These are phyloP conservation scores for Ceratocystiopsis minuta DNA, from an alignment of 2,329 filamentous ascomycete species.

Conservation along the genomic window DNA sequence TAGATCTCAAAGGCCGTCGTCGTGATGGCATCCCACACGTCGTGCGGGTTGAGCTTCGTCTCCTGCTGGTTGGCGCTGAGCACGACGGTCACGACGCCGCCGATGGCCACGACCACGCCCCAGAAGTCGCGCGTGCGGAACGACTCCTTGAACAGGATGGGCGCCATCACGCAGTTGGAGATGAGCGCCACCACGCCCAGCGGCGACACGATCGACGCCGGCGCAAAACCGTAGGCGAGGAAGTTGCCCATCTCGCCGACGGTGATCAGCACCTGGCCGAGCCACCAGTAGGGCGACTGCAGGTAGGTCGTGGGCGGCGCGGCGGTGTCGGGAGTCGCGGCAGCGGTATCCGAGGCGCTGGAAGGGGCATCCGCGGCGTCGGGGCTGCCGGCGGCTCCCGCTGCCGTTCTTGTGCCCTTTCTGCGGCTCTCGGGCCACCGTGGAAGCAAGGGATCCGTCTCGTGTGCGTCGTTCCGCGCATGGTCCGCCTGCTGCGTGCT, in stretches of 20 bases:
- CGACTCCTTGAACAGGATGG: conserved; percentile 77
- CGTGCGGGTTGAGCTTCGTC: conserved; percentile 74
- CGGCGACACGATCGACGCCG: conserved; percentile 91
- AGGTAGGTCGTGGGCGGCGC: conserved; percentile 46
- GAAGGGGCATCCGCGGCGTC: too few relatives aligned
- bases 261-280: conserved; percentile 80
- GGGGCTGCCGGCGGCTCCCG: too few relatives aligned
- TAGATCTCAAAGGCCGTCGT: conserved; percentile 85
- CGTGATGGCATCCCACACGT: conserved; percentile 79
- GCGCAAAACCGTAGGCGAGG: conserved; percentile 90
- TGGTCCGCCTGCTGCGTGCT: too few relatives aligned
- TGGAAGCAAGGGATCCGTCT: conserved; percentile 31
- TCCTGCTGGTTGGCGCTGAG: conserved; percentile 79
- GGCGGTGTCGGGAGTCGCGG: too few relatives aligned
- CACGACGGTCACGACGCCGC: conserved; percentile 80
- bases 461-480: conserved; percentile 19
- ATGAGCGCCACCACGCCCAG: conserved; percentile 92
- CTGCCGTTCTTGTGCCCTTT: too few relatives aligned
- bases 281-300: conserved; percentile 89
- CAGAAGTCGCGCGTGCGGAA: conserved; percentile 74
- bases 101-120: conserved; percentile 75
- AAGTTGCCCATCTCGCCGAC: conserved; percentile 93
- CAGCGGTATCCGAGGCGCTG: conserved; percentile 14
- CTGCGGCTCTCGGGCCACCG: background rate
- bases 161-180: conserved; percentile 92